Conservation (phyloP, 169 alveolate genomes). For the Plasmodium knowlesi region DNA sequence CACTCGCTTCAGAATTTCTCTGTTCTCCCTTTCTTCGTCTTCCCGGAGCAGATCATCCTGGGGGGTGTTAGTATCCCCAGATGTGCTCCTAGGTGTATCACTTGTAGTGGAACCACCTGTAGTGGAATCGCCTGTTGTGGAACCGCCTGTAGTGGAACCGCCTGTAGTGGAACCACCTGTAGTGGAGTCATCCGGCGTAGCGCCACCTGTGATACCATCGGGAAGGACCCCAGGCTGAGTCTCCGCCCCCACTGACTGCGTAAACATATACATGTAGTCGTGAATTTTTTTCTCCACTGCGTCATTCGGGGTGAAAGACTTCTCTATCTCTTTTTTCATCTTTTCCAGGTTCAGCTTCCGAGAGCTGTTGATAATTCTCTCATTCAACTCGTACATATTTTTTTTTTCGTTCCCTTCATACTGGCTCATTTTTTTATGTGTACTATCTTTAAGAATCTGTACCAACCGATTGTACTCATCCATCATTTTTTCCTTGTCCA, state of each 20-base stretch:
- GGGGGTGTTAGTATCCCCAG: background rate
- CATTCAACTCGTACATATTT: conserved; percentile 45
- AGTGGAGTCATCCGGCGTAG: background rate
- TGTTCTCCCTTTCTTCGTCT: conserved; percentile 28
- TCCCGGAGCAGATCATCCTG: background rate
- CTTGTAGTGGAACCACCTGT: background rate
- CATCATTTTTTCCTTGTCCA: conserved; percentile 64
- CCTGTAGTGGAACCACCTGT: too few relatives aligned
- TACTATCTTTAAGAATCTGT: conserved; percentile 17
- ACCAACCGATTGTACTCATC: conserved; percentile 36
- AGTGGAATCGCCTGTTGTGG: background rate
- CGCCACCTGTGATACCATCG: too few relatives aligned
- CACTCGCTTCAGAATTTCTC: background rate
- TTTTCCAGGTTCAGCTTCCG: conserved; percentile 19
- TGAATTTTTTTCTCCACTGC: conserved; percentile 35
- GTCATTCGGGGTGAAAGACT: background rate
- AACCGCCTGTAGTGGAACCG: background rate
- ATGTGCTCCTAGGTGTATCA: too few relatives aligned
- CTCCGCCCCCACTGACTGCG: conserved; percentile 47
- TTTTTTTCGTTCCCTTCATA: conserved; percentile 46
- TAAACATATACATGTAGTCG: conserved; percentile 60
- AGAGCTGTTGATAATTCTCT: conserved; percentile 44
- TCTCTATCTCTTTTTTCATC: conserved; percentile 40
- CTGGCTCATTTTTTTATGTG: conserved; percentile 3
- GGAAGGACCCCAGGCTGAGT: too few relatives aligned